Evolutionary conservation across 495 filamentous ascomycete genomes (phyloP).

Genomic region (Aspergillus cavernicola): DNA sequence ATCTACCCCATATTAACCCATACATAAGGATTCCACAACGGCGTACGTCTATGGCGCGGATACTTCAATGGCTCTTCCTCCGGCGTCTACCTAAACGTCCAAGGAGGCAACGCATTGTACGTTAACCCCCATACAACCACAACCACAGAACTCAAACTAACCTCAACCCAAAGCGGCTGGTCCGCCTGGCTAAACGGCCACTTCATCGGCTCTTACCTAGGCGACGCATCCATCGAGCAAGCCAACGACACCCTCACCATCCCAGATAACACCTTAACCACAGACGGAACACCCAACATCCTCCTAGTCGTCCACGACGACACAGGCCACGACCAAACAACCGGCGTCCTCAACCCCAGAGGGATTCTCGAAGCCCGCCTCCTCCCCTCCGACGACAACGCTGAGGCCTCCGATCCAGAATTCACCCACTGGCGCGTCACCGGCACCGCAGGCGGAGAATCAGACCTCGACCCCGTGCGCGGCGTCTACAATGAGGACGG

Average conservation of each 20-base stretch:
- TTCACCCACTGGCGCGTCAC: constrained; percentile 67
- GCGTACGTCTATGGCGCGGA: constrained; percentile 64
- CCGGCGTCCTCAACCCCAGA: constrained; percentile 61
- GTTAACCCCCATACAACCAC: constrained; percentile 3
- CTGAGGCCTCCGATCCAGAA: too few relatives aligned
- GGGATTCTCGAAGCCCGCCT: constrained; percentile 60
- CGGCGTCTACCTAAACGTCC: constrained; percentile 53
- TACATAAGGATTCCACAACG: constrained; percentile 57
- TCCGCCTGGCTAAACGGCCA: constrained; percentile 54
- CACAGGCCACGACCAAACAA: constrained; percentile 65
- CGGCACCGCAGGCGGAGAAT: constrained; percentile 68
- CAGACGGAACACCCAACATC: constrained; percentile 42
- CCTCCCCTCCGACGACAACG: constrained; percentile 21
- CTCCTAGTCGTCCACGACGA: constrained; percentile 71
- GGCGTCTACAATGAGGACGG: constrained; percentile 76
- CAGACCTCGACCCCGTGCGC: constrained; percentile 59
- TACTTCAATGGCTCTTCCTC: constrained; percentile 57
- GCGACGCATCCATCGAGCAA: constrained; percentile 41
- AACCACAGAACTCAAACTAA: not conserved
- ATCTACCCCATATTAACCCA: not conserved
- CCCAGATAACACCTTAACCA: constrained; percentile 44
- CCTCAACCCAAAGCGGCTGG: constrained; percentile 38
- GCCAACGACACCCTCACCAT: constrained; percentile 32
- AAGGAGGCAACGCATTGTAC: constrained; percentile 59
- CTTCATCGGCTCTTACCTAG: constrained; percentile 53